Conservation (phyloP, 108 stramenopile genomes). For the Chaetoceros muelleri region DNA sequence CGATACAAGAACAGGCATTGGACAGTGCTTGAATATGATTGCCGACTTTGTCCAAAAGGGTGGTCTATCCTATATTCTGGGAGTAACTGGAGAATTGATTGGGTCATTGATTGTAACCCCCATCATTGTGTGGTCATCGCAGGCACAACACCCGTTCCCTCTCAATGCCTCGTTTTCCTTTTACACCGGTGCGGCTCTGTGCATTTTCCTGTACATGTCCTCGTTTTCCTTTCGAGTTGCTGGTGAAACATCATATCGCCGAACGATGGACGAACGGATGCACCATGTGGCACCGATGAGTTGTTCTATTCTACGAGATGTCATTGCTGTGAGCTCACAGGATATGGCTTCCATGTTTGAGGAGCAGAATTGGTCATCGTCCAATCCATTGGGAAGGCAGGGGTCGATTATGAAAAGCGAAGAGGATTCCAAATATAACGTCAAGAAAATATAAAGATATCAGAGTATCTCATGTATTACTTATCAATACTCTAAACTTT, state of each 20-base stretch:
- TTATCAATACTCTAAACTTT: no score
- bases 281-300: background rate
- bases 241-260: background rate
- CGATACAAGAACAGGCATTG: background rate
- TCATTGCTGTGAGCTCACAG: background rate
- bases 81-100: background rate
- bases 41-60: background rate
- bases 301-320: background rate
- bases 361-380: no score
- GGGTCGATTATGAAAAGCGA: no score
- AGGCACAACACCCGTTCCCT: background rate
- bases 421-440: no score
- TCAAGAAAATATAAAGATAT: no score
- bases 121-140: conserved; percentile 1
- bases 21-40: background rate
- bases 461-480: no score
- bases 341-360: background rate
- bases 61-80: background rate
- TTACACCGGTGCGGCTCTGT: background rate
- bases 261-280: background rate
- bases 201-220: background rate
- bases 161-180: conserved; percentile 5
- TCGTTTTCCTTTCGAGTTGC: background rate
- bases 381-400: no score
- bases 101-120: conserved; percentile 4